phyloP scores from a whole-genome alignment of 176 grass and related monocot species.

The Pontederia paniculata region DNA sequence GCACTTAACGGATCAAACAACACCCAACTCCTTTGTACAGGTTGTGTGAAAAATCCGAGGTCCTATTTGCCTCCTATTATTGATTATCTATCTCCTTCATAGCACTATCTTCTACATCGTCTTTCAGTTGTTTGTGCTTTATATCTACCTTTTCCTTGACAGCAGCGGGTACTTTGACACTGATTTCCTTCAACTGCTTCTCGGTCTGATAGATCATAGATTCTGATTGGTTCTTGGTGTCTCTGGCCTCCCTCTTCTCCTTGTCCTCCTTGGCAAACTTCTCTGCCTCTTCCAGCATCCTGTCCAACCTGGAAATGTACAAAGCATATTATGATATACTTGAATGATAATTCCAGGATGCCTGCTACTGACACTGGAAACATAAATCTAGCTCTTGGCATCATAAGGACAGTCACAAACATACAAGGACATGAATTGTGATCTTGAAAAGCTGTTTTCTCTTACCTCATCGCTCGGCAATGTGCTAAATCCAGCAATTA shows the following conservation, averaged over 20 bases:
- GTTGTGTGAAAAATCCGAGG: constrained; percentile 6
- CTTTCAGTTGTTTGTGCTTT: constrained; percentile 70
- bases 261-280: constrained; percentile 85
- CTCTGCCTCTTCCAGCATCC: constrained; percentile 83
- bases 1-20: too few relatives aligned
- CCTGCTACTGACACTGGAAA: too few relatives aligned
- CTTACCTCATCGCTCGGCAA: constrained; percentile 81
- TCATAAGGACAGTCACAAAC: too few relatives aligned
- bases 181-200: constrained; percentile 84
- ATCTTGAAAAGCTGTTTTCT: neutral
- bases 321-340: neutral
- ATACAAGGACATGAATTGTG: too few relatives aligned
- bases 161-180: constrained; percentile 61
- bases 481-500: constrained; percentile 82
- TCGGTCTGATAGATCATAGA: constrained; percentile 80
- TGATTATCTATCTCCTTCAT: too few relatives aligned
- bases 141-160: constrained; percentile 69
- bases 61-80: constrained; percentile 77
- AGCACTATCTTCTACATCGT: constrained; percentile 39
- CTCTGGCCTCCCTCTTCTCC: constrained; percentile 81
- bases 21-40: too few relatives aligned
- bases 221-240: constrained; percentile 86
- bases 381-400: too few relatives aligned
- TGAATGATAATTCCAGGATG: too few relatives aligned
- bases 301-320: constrained; percentile 10